A percentile compares a stretch with the other conserved stretches of the same genome.
Conservation (phyloP, 192 early-diverging fungal genomes). For the Chytriomyces sp. region DNA sequence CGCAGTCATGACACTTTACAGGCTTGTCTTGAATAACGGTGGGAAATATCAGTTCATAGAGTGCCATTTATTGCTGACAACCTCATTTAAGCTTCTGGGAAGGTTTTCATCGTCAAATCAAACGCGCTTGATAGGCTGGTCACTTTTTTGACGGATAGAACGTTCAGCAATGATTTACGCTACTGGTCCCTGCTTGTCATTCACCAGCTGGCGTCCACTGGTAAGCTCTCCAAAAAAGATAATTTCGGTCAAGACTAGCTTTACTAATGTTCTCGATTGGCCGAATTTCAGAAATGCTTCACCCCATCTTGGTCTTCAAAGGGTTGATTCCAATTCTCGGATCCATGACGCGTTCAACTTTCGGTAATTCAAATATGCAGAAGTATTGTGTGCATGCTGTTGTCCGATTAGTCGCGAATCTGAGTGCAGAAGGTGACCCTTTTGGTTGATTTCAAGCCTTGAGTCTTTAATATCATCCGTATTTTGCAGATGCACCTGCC, state of each 20-base stretch:
- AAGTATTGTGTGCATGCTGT: conserved; percentile 79
- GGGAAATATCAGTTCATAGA: conserved; percentile 11
- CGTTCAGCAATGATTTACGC: conserved; percentile 73
- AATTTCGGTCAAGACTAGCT: neutral
- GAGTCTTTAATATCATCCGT: neutral
- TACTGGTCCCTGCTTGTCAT: conserved; percentile 80
- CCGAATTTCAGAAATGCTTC: conserved; percentile 54
- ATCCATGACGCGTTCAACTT: conserved; percentile 72
- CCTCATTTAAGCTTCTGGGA: conserved; percentile 57
- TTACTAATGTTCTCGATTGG: conserved; percentile 10
- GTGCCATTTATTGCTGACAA: too few species aligned
- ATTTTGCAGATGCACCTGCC: conserved; percentile 16
- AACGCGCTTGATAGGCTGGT: conserved; percentile 67
- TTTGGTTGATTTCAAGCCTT: neutral
- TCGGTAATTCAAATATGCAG: conserved; percentile 84
- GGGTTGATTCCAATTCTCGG: conserved; percentile 68
- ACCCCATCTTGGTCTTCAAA: conserved; percentile 53
- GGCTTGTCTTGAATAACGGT: conserved; percentile 68
- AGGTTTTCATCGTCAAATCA: conserved; percentile 60
- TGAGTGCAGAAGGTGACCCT: conserved; percentile 49
- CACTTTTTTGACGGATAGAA: conserved; percentile 56
- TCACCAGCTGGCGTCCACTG: conserved; percentile 71
- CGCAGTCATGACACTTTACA: conserved; percentile 72
- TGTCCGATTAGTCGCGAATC: conserved; percentile 68
- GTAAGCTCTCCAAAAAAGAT: conserved; percentile 40